Conservation (phyloP, 371 early-diverging fungal genomes). For the Sporodiniella umbellata region DNA sequence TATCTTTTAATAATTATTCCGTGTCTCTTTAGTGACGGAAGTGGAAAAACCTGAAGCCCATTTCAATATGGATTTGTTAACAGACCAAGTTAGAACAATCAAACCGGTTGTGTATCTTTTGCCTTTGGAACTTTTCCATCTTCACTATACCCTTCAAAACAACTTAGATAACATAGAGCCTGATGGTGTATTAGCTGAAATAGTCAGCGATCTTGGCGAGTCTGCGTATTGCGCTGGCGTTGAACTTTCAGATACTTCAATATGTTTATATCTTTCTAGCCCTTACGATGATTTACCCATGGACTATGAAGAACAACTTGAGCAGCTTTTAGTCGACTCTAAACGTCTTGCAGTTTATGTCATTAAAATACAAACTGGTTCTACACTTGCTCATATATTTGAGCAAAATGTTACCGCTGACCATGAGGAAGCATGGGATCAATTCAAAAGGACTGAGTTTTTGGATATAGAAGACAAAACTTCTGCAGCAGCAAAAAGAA, state of each 20-base stretch:
- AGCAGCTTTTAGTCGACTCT: constrained; percentile 81
- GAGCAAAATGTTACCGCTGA: constrained; percentile 64
- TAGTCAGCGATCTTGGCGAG: constrained; percentile 81
- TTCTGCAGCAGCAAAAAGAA: constrained; percentile 21
- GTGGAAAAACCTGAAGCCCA: constrained; percentile 85
- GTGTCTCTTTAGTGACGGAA: constrained; percentile 77
- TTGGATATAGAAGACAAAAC: constrained; percentile 10
- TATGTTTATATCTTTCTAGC: constrained; percentile 69
- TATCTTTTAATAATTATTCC: too few species aligned
- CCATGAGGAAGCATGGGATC: constrained; percentile 72
- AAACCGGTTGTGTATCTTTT: constrained; percentile 90
- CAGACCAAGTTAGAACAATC: constrained; percentile 78
- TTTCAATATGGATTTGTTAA: constrained; percentile 88
- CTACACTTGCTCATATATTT: constrained; percentile 78
- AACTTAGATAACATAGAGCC: constrained; percentile 66
- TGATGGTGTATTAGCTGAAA: constrained; percentile 69
- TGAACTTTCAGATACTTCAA: constrained; percentile 59
- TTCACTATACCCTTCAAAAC: constrained; percentile 78
- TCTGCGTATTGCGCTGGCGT: constrained; percentile 61
- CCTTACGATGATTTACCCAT: constrained; percentile 60
- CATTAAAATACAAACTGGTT: constrained; percentile 81
- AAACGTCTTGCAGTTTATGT: constrained; percentile 85
- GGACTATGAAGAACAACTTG: constrained; percentile 61
- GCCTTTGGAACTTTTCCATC: constrained; percentile 83
- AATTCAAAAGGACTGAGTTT: constrained; percentile 51